Conservation (phyloP, 2,329 filamentous ascomycete genomes). For the Aspergillus luchuensis region DNA sequence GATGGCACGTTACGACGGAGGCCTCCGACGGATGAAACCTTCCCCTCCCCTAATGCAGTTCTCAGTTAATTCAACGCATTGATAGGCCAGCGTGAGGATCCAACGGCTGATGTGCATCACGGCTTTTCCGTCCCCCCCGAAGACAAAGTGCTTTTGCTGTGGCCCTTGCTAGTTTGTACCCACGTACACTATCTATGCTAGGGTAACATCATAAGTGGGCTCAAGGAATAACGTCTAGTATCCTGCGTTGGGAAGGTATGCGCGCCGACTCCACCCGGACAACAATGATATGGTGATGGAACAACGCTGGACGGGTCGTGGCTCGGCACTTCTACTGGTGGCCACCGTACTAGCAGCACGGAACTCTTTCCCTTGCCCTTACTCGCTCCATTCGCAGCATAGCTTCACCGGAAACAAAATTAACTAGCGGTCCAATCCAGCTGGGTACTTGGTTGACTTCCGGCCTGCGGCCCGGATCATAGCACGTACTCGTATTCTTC, state of each 20-base stretch:
- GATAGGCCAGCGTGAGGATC: conserved; percentile 4
- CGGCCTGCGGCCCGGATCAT: background rate
- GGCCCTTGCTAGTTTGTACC: background rate
- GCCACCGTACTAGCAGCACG: background rate
- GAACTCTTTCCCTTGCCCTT: background rate
- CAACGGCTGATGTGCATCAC: conserved; percentile 6
- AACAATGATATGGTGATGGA: background rate
- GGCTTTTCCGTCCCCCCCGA: background rate
- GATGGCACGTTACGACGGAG: background rate
- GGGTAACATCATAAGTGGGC: background rate
- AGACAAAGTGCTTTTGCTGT: background rate
- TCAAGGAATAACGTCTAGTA: background rate
- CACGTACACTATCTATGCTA: background rate
- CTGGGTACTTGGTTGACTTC: background rate
- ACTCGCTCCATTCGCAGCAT: background rate
- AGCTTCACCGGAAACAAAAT: background rate
- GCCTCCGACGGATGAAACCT: background rate
- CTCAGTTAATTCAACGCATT: background rate
- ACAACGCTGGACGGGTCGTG: background rate
- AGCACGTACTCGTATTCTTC: background rate
- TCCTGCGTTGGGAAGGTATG: conserved; percentile 4
- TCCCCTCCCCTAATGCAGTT: background rate
- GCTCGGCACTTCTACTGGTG: background rate
- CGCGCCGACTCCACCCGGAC: background rate
- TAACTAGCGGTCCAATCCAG: background rate